Conservation (phyloP, 1,284 basidiomycete genomes). For the Cryptococcus sp. region DNA sequence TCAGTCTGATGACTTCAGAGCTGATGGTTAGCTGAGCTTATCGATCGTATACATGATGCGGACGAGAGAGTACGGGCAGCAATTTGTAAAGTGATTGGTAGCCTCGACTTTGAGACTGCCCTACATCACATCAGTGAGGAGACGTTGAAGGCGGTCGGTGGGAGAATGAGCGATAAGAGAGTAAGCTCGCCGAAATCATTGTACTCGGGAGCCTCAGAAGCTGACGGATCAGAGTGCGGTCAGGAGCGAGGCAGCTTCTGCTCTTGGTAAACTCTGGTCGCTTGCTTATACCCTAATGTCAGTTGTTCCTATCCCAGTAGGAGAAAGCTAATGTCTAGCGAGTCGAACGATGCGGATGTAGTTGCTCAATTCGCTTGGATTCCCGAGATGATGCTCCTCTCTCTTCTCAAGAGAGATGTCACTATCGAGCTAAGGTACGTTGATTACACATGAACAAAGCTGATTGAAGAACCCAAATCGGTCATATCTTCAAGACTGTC, state of each 20-base stretch:
- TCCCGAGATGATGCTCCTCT: constrained; percentile 66
- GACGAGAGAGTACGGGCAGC: constrained; percentile 89
- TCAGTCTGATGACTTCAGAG: not conserved
- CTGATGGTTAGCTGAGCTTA: constrained; percentile 56
- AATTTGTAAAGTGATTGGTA: constrained; percentile 73
- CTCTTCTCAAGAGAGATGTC: constrained; percentile 47
- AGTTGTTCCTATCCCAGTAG: constrained; percentile 32
- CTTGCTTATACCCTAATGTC: constrained; percentile 86
- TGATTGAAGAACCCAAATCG: constrained; percentile 25
- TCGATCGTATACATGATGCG: constrained; percentile 71
- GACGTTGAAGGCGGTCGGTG: constrained; percentile 64
- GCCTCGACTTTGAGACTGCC: constrained; percentile 85
- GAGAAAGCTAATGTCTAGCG: constrained; percentile 52
- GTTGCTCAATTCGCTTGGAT: constrained; percentile 90
- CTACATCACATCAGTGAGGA: constrained; percentile 70
- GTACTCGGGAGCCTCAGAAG: too few relatives aligned
- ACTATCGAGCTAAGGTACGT: constrained; percentile 60
- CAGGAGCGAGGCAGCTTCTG: constrained; percentile 71
- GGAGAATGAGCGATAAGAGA: constrained; percentile 80
- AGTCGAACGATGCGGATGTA: constrained; percentile 69
- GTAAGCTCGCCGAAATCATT: constrained; percentile 49
- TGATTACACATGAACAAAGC: not conserved
- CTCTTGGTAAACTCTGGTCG: constrained; percentile 72
- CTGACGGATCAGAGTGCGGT: constrained; percentile 58
- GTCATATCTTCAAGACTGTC: constrained; percentile 56